These are phyloP conservation scores for Reticulascus tulasneorum DNA, from an alignment of 2,329 filamentous ascomycete genomes.

Conservation along the genomic window DNA sequence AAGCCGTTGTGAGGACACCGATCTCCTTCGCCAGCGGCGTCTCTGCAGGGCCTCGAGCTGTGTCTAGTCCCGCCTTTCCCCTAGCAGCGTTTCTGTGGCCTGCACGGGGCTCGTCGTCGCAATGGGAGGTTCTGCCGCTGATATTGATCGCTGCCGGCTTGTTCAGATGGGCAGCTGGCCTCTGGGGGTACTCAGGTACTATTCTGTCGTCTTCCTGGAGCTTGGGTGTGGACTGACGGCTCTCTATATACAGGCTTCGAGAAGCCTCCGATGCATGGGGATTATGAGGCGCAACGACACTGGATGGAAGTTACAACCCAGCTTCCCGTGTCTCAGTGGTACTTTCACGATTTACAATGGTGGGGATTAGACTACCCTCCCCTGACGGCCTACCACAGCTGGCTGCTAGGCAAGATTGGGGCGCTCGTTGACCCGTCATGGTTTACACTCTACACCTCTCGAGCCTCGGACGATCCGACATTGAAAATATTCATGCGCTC, in stretches of 20 bases:
- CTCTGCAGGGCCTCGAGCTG: no score
- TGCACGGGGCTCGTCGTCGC: constrained; percentile 74
- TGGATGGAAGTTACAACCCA: constrained; percentile 98
- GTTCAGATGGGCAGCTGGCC: constrained; percentile 85
- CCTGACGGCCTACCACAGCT: constrained; percentile 96
- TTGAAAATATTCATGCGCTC: constrained; percentile 96
- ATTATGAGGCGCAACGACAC: constrained; percentile 96
- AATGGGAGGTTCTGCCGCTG: constrained; percentile 88
- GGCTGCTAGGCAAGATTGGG: constrained; percentile 86
- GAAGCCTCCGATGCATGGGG: constrained; percentile 86
- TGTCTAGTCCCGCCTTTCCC: constrained; percentile 84
- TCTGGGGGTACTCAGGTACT: constrained; percentile 94
- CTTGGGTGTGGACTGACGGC: constrained; percentile 4
- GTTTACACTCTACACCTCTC: constrained; percentile 82
- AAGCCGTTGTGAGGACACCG: neutral
- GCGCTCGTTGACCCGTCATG: constrained; percentile 73
- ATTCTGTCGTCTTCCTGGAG: neutral
- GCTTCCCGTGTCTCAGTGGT: constrained; percentile 90
- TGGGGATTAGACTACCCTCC: constrained; percentile 98
- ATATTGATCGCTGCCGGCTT: constrained; percentile 87
- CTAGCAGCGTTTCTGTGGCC: constrained; percentile 94
- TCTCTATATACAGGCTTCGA: constrained; percentile 56
- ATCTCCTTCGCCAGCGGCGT: neutral
- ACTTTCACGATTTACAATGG: constrained; percentile 94
- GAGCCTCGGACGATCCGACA: constrained; percentile 71